Evolutionary conservation across 1,284 basidiomycete species (phyloP).

Genomic region (Austroboletus rostrupii): DNA sequence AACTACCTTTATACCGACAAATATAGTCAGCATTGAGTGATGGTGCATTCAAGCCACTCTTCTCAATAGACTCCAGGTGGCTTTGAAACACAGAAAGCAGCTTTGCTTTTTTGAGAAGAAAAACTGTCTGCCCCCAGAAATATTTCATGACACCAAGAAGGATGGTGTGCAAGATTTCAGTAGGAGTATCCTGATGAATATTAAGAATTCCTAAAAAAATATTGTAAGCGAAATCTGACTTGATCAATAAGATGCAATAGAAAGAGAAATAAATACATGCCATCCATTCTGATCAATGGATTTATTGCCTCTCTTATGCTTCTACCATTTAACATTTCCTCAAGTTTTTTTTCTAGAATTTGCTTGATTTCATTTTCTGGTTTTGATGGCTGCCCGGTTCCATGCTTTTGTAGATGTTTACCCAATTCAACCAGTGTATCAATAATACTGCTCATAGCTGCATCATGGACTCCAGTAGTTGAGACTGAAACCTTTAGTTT

Average conservation of each 20-base stretch:
- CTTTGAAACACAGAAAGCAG: neutral
- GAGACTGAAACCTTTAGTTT: neutral
- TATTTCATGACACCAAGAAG: too few species aligned
- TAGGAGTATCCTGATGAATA: too few species aligned
- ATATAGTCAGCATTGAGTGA: too few species aligned
- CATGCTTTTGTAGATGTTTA: neutral
- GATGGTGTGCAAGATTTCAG: too few species aligned
- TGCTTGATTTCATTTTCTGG: neutral
- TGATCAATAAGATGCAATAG: too few species aligned
- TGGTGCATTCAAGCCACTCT: too few species aligned
- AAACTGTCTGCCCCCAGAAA: too few species aligned
- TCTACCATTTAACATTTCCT: neutral
- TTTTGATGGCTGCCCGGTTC: too few species aligned
- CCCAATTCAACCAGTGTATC: neutral
- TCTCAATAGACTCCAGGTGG: too few species aligned
- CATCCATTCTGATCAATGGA: neutral
- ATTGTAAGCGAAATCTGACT: neutral
- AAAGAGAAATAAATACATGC: neutral
- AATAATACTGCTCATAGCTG: neutral
- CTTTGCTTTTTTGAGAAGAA: neutral
- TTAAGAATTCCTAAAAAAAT: fast-evolving
- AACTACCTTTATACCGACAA: neutral
- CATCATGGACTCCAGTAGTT: neutral
- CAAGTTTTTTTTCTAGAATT: neutral
- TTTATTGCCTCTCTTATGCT: neutral